Evolutionary conservation across 1,284 basidiomycete genomes (phyloP).

Genomic region (Cutaneotrichosporon cutaneum): DNA sequence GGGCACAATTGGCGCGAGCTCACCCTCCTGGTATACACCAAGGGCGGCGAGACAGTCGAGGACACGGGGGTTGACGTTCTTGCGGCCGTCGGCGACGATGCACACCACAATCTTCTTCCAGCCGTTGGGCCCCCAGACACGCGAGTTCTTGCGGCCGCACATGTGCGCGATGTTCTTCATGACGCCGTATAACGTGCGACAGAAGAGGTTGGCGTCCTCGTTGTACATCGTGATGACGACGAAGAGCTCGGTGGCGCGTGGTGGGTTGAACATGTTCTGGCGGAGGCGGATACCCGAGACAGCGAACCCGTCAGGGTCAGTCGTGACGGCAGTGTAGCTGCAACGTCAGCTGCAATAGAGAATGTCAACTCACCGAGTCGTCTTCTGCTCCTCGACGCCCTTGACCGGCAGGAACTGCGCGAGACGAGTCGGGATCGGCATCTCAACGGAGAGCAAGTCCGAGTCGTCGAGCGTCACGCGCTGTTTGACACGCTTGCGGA

Average conservation of each 20-base stretch:
- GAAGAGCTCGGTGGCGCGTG: conserved; percentile 83
- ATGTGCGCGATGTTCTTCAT: conserved; percentile 89
- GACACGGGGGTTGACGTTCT: conserved; percentile 87
- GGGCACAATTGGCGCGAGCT: not conserved
- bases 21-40: conserved; percentile 60
- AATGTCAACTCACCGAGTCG: conserved; percentile 69
- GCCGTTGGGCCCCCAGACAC: conserved; percentile 92
- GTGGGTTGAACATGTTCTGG: conserved; percentile 68
- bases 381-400: conserved; percentile 78
- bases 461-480: conserved; percentile 57
- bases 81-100: conserved; percentile 92
- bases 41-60: conserved; percentile 71
- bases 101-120: conserved; percentile 98
- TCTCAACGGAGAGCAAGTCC: conserved; percentile 81
- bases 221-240: conserved; percentile 97
- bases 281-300: conserved; percentile 77
- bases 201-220: conserved; percentile 91
- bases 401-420: conserved; percentile 69
- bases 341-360: conserved; percentile 1
- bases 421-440: conserved; percentile 78
- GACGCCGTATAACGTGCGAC: conserved; percentile 90
- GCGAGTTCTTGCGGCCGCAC: conserved; percentile 87
- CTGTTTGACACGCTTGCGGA: conserved; percentile 51
- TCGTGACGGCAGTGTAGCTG: conserved; percentile 77
- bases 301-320: conserved; percentile 91